These are phyloP conservation scores for Cucurbita maxima DNA, from an alignment of 306 rosid species.

Conservation along the genomic window DNA sequence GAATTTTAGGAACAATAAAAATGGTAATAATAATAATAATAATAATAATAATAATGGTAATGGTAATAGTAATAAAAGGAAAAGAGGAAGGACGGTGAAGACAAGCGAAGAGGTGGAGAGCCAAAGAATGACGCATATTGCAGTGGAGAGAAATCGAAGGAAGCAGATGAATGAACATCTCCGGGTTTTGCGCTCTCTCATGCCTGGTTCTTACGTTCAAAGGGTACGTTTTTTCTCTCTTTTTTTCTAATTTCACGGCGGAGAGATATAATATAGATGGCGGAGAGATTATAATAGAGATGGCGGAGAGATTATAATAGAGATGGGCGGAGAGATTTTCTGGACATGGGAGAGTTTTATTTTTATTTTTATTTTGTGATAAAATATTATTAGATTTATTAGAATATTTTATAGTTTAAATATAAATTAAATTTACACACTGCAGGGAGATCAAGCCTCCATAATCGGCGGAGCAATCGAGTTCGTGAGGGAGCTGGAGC, in stretches of 20 bases:
- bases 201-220: slow-evolving; percentile 97
- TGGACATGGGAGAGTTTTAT: too few relatives aligned
- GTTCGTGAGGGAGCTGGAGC: slow-evolving; percentile 87
- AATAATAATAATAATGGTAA: slow-evolving; percentile 7
- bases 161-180: slow-evolving; percentile 98
- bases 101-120: slow-evolving; percentile 86
- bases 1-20: slow-evolving; percentile 17
- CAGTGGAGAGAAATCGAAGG: slow-evolving; percentile 75
- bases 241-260: background rate
- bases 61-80: slow-evolving; percentile 37
- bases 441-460: slow-evolving; percentile 96
- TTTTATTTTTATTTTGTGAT: too few relatives aligned
- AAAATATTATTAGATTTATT: too few relatives aligned
- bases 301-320: too few relatives aligned
- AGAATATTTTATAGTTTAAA: too few relatives aligned
- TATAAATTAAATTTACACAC: background rate
- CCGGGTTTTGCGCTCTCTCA: slow-evolving; percentile 80
- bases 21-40: background rate
- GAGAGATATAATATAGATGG: too few relatives aligned
- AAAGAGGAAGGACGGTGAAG: slow-evolving; percentile 53
- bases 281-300: too few relatives aligned
- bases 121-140: slow-evolving; percentile 92
- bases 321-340: too few relatives aligned
- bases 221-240: slow-evolving; percentile 22
- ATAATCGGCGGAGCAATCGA: slow-evolving; percentile 97